phyloP scores from a whole-genome alignment of 495 filamentous ascomycete genomes.

The Pseudomonodictys pantanalensis region DNA sequence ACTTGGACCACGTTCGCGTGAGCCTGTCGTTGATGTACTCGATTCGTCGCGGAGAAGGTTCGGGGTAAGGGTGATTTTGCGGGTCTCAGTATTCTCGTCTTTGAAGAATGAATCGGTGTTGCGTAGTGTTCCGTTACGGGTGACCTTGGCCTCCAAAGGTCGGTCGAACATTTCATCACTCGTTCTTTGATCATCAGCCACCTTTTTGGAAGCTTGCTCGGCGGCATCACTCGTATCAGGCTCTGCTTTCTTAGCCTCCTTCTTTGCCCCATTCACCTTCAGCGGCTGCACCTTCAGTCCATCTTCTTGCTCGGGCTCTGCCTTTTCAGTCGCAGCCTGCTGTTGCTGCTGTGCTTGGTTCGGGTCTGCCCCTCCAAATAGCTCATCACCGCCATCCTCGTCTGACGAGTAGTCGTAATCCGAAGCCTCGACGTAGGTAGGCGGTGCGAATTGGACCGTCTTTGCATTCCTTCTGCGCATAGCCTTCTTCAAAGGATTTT shows the following conservation, averaged over 20 bases:
- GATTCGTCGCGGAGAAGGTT: slow-evolving; percentile 88
- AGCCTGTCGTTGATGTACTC: slow-evolving; percentile 52
- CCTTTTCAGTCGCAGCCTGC: slow-evolving; percentile 26
- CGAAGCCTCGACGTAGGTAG: slow-evolving; percentile 86
- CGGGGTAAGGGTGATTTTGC: slow-evolving; percentile 95
- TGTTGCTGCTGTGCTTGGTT: slow-evolving; percentile 44
- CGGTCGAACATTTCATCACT: slow-evolving; percentile 66
- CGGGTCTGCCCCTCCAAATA: slow-evolving; percentile 40
- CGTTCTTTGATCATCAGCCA: slow-evolving; percentile 34
- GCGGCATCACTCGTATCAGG: slow-evolving; percentile 21
- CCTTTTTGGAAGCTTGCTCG: slow-evolving; percentile 13
- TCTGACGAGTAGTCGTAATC: slow-evolving; percentile 86
- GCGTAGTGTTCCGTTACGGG: slow-evolving; percentile 78
- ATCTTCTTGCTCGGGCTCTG: slow-evolving; percentile 32
- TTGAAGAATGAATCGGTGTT: slow-evolving; percentile 97
- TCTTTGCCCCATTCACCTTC: slow-evolving; percentile 32
- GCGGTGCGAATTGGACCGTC: slow-evolving; percentile 80
- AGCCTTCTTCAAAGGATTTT: slow-evolving; percentile 84
- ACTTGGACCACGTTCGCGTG: slow-evolving; percentile 56
- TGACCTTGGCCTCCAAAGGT: slow-evolving; percentile 43
- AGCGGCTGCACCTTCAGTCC: slow-evolving; percentile 33
- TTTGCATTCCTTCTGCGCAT: slow-evolving; percentile 86
- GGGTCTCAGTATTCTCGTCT: slow-evolving; percentile 89
- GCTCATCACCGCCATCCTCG: slow-evolving; percentile 65
- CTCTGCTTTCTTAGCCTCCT: slow-evolving; percentile 14